phyloP scores from a whole-genome alignment of 768 basidiomycete species.

The Solioccasus polychromus region DNA sequence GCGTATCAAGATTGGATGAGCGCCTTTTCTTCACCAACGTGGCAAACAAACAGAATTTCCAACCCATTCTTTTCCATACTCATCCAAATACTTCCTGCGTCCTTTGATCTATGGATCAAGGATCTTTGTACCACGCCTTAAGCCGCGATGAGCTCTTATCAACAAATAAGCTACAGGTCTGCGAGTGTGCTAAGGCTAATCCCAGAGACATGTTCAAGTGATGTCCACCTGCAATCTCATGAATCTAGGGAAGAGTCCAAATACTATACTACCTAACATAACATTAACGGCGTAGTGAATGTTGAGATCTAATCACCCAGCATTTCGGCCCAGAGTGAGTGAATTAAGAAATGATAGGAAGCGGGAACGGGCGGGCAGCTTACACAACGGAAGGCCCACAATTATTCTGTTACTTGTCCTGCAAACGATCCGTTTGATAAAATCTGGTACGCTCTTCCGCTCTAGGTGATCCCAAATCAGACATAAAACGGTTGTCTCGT shows the following conservation, averaged over 20 bases:
- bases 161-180: constrained; percentile 20
- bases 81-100: too few species aligned
- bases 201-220: accelerated
- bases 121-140: constrained; percentile 4
- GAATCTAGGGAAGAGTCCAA: constrained; percentile 35
- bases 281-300: too few species aligned
- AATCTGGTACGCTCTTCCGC: constrained; percentile 35
- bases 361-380: constrained; percentile 6
- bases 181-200: neutral
- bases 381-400: constrained; percentile 48
- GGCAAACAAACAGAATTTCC: constrained; percentile 4
- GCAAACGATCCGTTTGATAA: constrained; percentile 34
- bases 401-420: constrained; percentile 43
- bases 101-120: too few species aligned
- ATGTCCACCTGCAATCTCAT: constrained; percentile 28
- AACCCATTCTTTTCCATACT: neutral
- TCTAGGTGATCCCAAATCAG: constrained; percentile 24
- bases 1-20: constrained; percentile 19
- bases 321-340: too few species aligned
- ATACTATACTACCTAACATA: too few species aligned
- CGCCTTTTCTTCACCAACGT: neutral
- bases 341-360: neutral
- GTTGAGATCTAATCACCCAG: too few species aligned
- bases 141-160: neutral
- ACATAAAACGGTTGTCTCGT: too few species aligned